Evolutionary conservation across 140 eudicot species (phyloP).

Genomic region (Anethum foeniculum): DNA sequence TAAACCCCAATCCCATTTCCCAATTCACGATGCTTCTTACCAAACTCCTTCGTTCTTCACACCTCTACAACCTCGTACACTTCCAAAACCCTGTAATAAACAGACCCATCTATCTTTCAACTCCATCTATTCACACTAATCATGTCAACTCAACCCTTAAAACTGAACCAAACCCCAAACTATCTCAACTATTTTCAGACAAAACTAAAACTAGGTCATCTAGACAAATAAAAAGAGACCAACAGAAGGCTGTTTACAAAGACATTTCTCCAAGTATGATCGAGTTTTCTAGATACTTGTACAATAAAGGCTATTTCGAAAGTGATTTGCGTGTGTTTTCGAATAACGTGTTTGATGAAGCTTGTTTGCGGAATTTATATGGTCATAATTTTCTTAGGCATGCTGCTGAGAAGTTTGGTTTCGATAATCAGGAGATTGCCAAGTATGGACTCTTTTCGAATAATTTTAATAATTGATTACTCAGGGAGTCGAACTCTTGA

Average conservation of each 20-base stretch:
- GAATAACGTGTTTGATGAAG: conserved; percentile 35
- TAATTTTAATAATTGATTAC: too few relatives aligned
- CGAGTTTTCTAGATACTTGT: conserved; percentile 37
- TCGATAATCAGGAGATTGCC: conserved; percentile 50
- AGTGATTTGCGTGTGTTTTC: conserved; percentile 35
- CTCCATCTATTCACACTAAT: background rate
- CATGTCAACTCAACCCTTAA: background rate
- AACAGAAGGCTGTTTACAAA: conserved; percentile 24
- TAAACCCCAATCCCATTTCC: background rate
- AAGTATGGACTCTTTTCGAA: conserved; percentile 34
- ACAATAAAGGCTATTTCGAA: conserved; percentile 45
- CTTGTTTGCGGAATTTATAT: conserved; percentile 46
- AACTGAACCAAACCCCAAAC: background rate
- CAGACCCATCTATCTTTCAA: background rate
- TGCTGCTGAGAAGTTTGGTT: conserved; percentile 66
- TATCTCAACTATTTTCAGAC: background rate
- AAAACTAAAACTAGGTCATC: background rate
- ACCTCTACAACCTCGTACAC: conserved; percentile 8
- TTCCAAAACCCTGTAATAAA: conserved; percentile 14
- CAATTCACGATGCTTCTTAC: conserved; percentile 17
- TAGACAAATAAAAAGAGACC: conserved; percentile 20
- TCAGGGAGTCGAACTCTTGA: too few relatives aligned
- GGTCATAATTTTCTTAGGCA: conserved; percentile 52
- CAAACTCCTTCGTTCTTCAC: conserved; percentile 20
- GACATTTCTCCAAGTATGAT: conserved; percentile 57